Base-by-base conservation (phyloP, 1,284 basidiomycete species). In the Cyathus olla region DNA sequence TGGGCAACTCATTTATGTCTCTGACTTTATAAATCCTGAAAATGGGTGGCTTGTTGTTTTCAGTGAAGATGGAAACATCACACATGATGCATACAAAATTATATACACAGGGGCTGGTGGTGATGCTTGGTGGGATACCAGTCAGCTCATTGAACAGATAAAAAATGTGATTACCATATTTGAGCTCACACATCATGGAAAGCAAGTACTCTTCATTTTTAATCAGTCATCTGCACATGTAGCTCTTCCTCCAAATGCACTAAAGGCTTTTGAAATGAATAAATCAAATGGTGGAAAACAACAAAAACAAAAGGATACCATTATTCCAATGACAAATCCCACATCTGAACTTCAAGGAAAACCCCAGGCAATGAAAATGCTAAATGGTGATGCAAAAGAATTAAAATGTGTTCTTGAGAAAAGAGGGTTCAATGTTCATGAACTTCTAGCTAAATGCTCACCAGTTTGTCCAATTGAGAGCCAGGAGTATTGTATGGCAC, bases 171-270 rank as follows among this genome's bases (percentile, higher is more conserved):
- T 76, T 46, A 21, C 49, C 21, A 63, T 72, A 31, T 70, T 69
- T 54, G 62, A 74, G 15, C 37, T 52, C 5, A 59, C 57, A 15
- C 63, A 74, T 55, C 72, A 74, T 10, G 57, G 57, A 31, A 63
- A 63, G 29, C 58, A 64, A 3, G 69, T 63, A 6, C 54, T 78
- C 1, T 77, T 77, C 51, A 69, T 76, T 26, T 77, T 77, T 53
- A 67, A 77, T 52, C 67, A 76, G 44, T 77, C 75, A 5, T 76
- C 72, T 11, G 71, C 69, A n/a, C 73, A 77, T 59, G 67, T 62
- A 21, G 63, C 67, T n/a, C 67, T 68, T 21, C 62, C 67, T 9
- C 60, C 61, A 13, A 67, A 76, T 68, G 69, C 74, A 27, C 56
- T 76, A 2, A 61, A 66, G 26, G 76, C 71, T 22, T 73, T 71